Conservation (phyloP, 2,329 filamentous ascomycete genomes). For the Tolypocladium pustulatum region DNA sequence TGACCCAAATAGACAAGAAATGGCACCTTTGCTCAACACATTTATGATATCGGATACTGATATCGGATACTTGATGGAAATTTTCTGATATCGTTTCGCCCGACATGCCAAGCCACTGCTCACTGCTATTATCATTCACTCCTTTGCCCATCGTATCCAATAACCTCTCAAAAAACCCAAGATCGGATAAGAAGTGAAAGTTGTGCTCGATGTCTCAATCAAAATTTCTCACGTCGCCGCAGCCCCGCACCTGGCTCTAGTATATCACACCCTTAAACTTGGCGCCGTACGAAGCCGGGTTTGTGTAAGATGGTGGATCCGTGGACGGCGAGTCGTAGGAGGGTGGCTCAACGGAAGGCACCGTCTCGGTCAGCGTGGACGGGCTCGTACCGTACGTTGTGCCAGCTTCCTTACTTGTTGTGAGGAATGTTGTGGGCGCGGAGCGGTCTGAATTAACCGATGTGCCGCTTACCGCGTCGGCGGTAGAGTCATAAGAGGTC, state of each 20-base stretch:
- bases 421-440: not conserved
- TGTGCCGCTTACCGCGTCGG: not conserved
- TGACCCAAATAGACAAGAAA: not conserved
- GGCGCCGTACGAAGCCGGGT: not conserved
- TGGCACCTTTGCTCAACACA: too few species aligned
- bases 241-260: not conserved
- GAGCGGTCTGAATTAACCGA: not conserved
- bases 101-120: not conserved
- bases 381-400: not conserved
- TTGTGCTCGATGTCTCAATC: not conserved
- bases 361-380: not conserved
- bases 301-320: not conserved
- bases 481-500: not conserved
- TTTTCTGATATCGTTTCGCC: not conserved
- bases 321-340: not conserved
- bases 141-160: not conserved
- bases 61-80: not conserved
- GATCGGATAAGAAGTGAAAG: not conserved
- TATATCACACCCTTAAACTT: not conserved
- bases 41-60: too few species aligned
- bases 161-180: not conserved
- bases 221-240: not conserved
- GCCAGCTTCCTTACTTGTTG: not conserved
- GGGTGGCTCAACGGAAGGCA: not conserved
- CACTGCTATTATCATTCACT: not conserved